Percentiles rank a stretch among this genome's conserved stretches.
phyloP scores from a whole-genome alignment of 805 yeast genomes.

The Starmerella geochares region DNA sequence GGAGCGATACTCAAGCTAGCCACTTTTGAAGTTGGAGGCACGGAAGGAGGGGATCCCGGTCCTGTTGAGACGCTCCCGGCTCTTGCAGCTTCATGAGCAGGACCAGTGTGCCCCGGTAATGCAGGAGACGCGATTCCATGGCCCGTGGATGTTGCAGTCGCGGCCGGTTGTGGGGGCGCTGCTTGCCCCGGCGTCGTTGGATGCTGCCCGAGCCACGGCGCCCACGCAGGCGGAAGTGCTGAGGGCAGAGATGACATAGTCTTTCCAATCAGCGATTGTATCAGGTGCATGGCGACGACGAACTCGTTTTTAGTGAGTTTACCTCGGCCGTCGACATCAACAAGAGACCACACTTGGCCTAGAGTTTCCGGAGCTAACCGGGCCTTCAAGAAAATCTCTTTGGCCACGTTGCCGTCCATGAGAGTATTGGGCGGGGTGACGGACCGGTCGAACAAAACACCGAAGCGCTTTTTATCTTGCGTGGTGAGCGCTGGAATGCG shows the following conservation, averaged over 20 bases:
- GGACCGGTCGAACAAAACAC: slow-evolving; percentile 54
- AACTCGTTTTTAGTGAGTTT: slow-evolving; percentile 64
- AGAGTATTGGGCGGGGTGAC: slow-evolving; percentile 48
- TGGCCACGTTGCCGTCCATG: slow-evolving; percentile 72
- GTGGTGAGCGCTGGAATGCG: slow-evolving; percentile 32
- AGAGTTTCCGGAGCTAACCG: slow-evolving; percentile 64
- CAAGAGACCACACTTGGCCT: slow-evolving; percentile 82
- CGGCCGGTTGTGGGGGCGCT: neutral
- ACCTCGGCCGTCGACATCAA: slow-evolving; percentile 69
- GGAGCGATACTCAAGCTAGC: slow-evolving; percentile 52
- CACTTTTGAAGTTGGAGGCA: neutral
- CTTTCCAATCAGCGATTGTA: slow-evolving; percentile 68
- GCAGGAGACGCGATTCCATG: neutral
- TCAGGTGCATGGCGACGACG: slow-evolving; percentile 87
- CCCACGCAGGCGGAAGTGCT: slow-evolving; percentile 35
- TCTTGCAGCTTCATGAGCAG: neutral
- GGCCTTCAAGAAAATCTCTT: slow-evolving; percentile 80
- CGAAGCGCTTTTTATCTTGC: slow-evolving; percentile 32
- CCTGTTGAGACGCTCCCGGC: neutral
- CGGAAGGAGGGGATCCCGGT: neutral
- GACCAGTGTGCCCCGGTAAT: neutral
- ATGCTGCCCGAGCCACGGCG: slow-evolving; percentile 26
- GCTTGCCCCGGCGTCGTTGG: neutral
- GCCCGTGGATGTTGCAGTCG: neutral
- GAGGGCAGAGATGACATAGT: slow-evolving; percentile 49